Conservation (phyloP, 2,329 filamentous ascomycete species). For the Exophiala aquamarina region DNA sequence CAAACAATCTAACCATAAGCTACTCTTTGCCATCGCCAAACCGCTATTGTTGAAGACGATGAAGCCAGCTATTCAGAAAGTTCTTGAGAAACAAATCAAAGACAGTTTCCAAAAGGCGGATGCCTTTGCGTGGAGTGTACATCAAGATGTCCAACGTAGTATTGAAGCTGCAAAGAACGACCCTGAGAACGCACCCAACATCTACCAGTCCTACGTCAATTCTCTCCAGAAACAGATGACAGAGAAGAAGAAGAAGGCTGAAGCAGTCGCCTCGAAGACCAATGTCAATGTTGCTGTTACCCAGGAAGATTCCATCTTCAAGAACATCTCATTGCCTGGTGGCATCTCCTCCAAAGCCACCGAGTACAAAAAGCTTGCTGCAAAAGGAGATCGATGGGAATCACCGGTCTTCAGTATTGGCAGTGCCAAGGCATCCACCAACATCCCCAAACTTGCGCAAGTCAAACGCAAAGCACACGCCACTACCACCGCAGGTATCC, state of each 20-base stretch:
- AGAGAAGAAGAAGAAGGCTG: slow-evolving; percentile 75
- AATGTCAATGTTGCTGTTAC: slow-evolving; percentile 83
- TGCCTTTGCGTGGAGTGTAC: slow-evolving; percentile 69
- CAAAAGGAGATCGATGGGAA: slow-evolving; percentile 90
- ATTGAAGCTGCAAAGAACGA: slow-evolving; percentile 65
- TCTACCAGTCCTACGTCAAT: slow-evolving; percentile 80
- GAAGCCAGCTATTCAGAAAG: slow-evolving; percentile 81
- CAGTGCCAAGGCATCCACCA: slow-evolving; percentile 67
- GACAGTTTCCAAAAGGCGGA: slow-evolving; percentile 78
- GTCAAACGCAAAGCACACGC: slow-evolving; percentile 62
- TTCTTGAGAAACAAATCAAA: slow-evolving; percentile 83
- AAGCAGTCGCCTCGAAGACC: slow-evolving; percentile 61
- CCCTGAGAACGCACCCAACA: slow-evolving; percentile 73
- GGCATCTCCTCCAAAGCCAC: slow-evolving; percentile 92
- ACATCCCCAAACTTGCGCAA: slow-evolving; percentile 61
- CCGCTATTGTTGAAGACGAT: slow-evolving; percentile 81
- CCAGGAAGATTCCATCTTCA: slow-evolving; percentile 89
- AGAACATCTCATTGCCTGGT: slow-evolving; percentile 78
- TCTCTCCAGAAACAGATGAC: slow-evolving; percentile 72
- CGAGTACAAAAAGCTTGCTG: slow-evolving; percentile 84
- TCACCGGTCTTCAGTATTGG: slow-evolving; percentile 91
- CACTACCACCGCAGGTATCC: slow-evolving; percentile 38
- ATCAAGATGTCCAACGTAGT: slow-evolving; percentile 77
- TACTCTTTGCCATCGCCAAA: slow-evolving; percentile 84
- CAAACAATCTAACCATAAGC: slow-evolving; percentile 92